Evolutionary conservation across 306 rosid species (phyloP), one percentile per base, ranked within the genome.

Genomic region (Boehmeria nivea): DNA sequence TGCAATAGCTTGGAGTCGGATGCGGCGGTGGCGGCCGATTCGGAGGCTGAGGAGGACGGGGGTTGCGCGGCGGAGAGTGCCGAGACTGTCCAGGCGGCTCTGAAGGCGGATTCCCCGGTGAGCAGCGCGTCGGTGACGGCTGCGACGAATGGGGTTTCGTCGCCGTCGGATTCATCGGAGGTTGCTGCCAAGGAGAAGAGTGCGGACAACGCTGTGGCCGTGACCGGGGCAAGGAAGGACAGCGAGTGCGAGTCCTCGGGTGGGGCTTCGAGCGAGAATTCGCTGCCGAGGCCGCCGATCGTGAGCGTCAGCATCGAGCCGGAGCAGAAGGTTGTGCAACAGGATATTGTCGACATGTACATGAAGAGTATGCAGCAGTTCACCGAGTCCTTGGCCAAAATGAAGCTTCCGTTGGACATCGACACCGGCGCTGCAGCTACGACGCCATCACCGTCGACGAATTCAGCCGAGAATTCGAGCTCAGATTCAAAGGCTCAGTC

Each of bases 331-430:
- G 68, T 87, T 60, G 95, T 87, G 76, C 98, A 91, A 72, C 98
- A 91, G 81, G 98, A 91, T 11, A 70, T 91, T 51, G 98, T 91
- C 44, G 94, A 91, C 77, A 84, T 84, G 91, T 87, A 87, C 78
- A 84, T 87, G 95, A 91, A 91, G 73, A 87, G 98, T 75, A 87
- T 91, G 98, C 98, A 91, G 66, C 98, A 90, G 54, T 83, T 89
- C 60, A 90, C 95, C 0, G 98, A 90, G 79, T 91, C 96, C 51
- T 61, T 91, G 73, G 96, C 98, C 6, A 87, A 87, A 38, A 91
- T 87, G 98, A 91, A 91, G 75, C 95, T 91, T 49, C 98, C 98
- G 40, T 54, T 87, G 81, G 98, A 91, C 77, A 44, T 76, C 10
- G 95, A 87, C 6, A 15, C 45, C 45, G 45, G 45, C 45, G 45